phyloP scores from a whole-genome alignment of 306 rosid genomes.

The Calophaca sinica region DNA sequence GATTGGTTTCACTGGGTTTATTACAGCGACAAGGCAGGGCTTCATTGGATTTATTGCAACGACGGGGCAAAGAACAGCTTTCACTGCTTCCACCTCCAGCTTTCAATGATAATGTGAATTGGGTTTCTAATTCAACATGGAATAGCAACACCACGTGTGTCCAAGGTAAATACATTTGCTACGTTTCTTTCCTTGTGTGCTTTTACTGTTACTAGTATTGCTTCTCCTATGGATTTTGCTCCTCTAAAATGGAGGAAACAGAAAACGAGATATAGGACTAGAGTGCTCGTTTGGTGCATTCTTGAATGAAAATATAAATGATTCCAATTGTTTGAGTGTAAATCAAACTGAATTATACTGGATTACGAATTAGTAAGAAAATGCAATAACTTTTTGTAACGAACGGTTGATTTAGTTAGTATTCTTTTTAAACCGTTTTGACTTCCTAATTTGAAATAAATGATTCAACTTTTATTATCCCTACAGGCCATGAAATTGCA shows the following conservation, averaged over 20 bases:
- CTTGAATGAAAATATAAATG: background rate
- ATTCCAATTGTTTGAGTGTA: background rate
- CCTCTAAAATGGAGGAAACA: background rate
- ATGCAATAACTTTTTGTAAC: background rate
- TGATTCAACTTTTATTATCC: background rate
- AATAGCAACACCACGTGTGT: background rate
- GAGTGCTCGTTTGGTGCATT: background rate
- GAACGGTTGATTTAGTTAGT: background rate
- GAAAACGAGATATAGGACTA: background rate
- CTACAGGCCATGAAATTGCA: background rate
- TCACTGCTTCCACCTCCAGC: background rate
- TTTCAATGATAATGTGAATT: background rate
- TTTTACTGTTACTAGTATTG: background rate
- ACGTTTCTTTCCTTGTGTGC: background rate
- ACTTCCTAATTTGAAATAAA: background rate
- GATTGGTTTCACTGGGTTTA: background rate
- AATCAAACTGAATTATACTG: background rate
- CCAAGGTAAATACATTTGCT: background rate
- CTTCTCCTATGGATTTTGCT: background rate
- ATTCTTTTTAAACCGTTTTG: background rate
- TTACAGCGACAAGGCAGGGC: background rate
- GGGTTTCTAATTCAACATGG: background rate
- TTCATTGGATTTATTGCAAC: background rate
- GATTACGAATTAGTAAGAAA: background rate
- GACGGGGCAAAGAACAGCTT: conserved; percentile 6